A percentile compares a stretch with the other conserved stretches of the same genome.
Evolutionary conservation across 371 early-diverging fungal genomes (phyloP).

Genomic region (Rhizopus microsporus): DNA sequence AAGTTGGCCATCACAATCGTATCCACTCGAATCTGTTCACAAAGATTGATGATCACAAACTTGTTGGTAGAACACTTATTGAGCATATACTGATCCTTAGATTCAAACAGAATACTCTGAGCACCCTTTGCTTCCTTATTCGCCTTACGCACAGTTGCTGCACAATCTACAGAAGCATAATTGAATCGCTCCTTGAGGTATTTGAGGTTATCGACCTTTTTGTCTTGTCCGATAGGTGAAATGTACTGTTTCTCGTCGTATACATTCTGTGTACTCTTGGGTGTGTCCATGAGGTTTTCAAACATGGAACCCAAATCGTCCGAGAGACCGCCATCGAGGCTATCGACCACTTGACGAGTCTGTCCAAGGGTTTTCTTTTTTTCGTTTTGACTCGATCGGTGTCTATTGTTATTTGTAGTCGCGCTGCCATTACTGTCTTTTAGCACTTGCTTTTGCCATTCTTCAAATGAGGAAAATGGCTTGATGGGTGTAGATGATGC

Average conservation of each 20-base stretch:
- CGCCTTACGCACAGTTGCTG: slow-evolving; percentile 81
- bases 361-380: no score
- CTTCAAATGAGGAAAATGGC: slow-evolving; percentile 42
- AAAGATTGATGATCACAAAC: slow-evolving; percentile 90
- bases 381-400: slow-evolving; percentile 6
- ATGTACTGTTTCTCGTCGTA: slow-evolving; percentile 39
- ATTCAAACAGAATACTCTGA: slow-evolving; percentile 81
- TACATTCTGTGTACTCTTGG: slow-evolving; percentile 23
- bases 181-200: slow-evolving; percentile 30
- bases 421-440: slow-evolving; percentile 30
- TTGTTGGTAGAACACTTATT: slow-evolving; percentile 83
- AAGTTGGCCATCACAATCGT: slow-evolving; percentile 90
- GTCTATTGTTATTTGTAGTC: slow-evolving; percentile 4
- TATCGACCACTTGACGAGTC: slow-evolving; percentile 43
- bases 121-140: slow-evolving; percentile 86
- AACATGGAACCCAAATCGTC: slow-evolving; percentile 55
- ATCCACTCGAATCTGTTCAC: slow-evolving; percentile 91
- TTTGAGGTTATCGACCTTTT: slow-evolving; percentile 1
- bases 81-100: slow-evolving; percentile 93
- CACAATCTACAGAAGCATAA: slow-evolving; percentile 93
- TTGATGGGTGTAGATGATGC: not conserved
- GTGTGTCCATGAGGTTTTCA: slow-evolving; percentile 26
- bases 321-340: slow-evolving; percentile 48
- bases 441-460: slow-evolving; percentile 33
- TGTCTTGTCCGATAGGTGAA: slow-evolving; percentile 17